These are phyloP conservation scores for Rubia peregrina DNA, from an alignment of 305 asterid genomes.

Conservation along the genomic window DNA sequence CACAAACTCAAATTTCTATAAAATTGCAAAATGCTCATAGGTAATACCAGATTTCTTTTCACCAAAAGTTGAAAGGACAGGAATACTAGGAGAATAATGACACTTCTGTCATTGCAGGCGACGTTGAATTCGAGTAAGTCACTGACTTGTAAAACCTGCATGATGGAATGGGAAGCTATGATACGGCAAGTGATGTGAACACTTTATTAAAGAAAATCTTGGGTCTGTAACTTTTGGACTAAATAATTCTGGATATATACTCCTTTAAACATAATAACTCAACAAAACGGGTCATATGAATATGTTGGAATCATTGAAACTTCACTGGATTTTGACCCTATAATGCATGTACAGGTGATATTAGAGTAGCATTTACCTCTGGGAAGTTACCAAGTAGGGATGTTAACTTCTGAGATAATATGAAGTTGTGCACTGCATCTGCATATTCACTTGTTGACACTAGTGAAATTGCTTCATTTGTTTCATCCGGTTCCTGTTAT, in stretches of 20 bases:
- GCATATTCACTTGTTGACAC: constrained; percentile 85
- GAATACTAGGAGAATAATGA: constrained; percentile 82
- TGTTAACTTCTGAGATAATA: constrained; percentile 84
- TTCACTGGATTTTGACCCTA: not conserved
- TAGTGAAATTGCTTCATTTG: constrained; percentile 57
- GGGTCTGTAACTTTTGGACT: not conserved
- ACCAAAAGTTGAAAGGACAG: constrained; percentile 91
- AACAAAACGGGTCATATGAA: not conserved
- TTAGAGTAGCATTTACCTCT: constrained; percentile 49
- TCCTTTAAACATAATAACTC: not conserved
- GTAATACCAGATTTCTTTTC: constrained; percentile 68
- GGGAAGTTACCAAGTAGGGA: constrained; percentile 89
- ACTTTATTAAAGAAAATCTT: not conserved
- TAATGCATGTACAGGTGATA: constrained; percentile 8
- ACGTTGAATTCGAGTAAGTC: constrained; percentile 90
- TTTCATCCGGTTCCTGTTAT: constrained; percentile 46
- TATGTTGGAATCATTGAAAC: not conserved
- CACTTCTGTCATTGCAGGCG: constrained; percentile 79
- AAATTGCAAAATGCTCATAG: not conserved
- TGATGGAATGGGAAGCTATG: constrained; percentile 21
- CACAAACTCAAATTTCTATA: constrained; percentile 6
- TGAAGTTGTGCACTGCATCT: constrained; percentile 96
- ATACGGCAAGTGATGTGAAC: constrained; percentile 18
- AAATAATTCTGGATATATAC: not conserved
- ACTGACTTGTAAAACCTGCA: constrained; percentile 94